Evolutionary conservation across 768 basidiomycete genomes (phyloP).

Genomic region (Leccinum disarticulatum): DNA sequence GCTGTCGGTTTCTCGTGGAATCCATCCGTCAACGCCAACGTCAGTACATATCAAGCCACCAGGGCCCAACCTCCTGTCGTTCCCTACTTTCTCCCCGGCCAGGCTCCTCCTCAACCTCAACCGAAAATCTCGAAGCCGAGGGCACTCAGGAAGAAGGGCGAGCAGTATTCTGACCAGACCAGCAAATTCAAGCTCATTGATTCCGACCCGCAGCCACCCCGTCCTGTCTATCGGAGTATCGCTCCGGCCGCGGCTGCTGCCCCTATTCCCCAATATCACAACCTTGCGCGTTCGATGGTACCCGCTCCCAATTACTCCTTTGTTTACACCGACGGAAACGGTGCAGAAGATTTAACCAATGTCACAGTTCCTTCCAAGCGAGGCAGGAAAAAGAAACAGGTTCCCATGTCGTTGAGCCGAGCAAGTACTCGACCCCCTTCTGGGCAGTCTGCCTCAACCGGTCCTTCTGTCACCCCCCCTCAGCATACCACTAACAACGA

Average conservation of each 20-base stretch:
- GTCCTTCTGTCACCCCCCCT: neutral
- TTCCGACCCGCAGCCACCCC: constrained; percentile 24
- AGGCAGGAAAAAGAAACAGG: constrained; percentile 15
- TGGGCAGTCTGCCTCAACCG: constrained; percentile 3
- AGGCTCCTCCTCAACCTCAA: constrained; percentile 29
- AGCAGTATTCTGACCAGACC: constrained; percentile 46
- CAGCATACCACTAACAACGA: constrained; percentile 10
- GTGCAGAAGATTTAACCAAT: neutral
- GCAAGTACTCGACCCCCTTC: constrained; percentile 9
- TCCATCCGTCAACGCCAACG: constrained; percentile 26
- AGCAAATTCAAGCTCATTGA: constrained; percentile 45
- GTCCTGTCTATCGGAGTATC: constrained; percentile 35
- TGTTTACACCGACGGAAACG: constrained; percentile 6
- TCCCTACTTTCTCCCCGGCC: constrained; percentile 59
- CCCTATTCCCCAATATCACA: neutral
- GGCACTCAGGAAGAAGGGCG: constrained; percentile 32
- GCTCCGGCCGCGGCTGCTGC: constrained; percentile 28
- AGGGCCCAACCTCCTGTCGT: constrained; percentile 21
- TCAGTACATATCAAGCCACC: constrained; percentile 32
- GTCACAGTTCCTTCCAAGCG: constrained; percentile 7
- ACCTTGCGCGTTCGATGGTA: neutral
- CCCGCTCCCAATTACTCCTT: constrained; percentile 3
- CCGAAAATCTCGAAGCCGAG: constrained; percentile 29
- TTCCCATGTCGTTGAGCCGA: neutral
- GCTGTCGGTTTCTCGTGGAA: constrained; percentile 53